These are phyloP conservation scores for Flaveria bidentis DNA, from an alignment of 129 eudicot genomes.

Conservation along the genomic window DNA sequence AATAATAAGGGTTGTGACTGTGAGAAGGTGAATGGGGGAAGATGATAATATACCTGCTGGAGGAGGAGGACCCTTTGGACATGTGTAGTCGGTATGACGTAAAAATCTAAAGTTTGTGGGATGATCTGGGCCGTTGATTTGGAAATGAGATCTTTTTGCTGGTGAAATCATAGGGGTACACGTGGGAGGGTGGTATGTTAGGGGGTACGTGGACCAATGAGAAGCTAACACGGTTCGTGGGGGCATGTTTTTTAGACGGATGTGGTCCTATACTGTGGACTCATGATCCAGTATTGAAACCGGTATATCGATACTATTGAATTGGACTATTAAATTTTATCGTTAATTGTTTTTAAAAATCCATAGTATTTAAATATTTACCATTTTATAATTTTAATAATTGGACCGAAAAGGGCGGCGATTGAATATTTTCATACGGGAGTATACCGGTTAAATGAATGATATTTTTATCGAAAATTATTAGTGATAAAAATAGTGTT, in stretches of 20 bases:
- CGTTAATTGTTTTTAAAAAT: too few relatives aligned
- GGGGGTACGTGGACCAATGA: slow-evolving; percentile 59
- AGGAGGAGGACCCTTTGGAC: slow-evolving; percentile 44
- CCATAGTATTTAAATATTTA: too few relatives aligned
- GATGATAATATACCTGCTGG: slow-evolving; percentile 49
- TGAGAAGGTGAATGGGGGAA: slow-evolving; percentile 7
- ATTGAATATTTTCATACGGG: too few relatives aligned
- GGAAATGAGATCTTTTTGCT: slow-evolving; percentile 3
- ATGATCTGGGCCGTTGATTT: slow-evolving; percentile 47
- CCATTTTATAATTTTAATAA: too few relatives aligned
- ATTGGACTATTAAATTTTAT: too few relatives aligned
- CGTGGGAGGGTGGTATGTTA: slow-evolving; percentile 36
- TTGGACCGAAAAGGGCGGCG: too few relatives aligned
- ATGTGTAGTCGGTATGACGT: slow-evolving; percentile 64
- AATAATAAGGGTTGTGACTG: too few relatives aligned
- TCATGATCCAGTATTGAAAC: slow-evolving; percentile 31
- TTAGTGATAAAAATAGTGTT: too few relatives aligned
- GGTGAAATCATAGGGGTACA: slow-evolving; percentile 13
- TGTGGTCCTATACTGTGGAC: slow-evolving; percentile 49
- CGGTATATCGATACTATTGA: neutral
- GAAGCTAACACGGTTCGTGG: slow-evolving; percentile 26
- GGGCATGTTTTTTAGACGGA: slow-evolving; percentile 53
- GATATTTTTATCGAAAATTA: too few relatives aligned
- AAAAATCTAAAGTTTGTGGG: slow-evolving; percentile 31
- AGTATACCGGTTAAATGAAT: too few relatives aligned